Percentiles rank a stretch among this genome's conserved stretches.
Conservation (phyloP, 1,284 basidiomycete species). For the Marasmius sp. region DNA sequence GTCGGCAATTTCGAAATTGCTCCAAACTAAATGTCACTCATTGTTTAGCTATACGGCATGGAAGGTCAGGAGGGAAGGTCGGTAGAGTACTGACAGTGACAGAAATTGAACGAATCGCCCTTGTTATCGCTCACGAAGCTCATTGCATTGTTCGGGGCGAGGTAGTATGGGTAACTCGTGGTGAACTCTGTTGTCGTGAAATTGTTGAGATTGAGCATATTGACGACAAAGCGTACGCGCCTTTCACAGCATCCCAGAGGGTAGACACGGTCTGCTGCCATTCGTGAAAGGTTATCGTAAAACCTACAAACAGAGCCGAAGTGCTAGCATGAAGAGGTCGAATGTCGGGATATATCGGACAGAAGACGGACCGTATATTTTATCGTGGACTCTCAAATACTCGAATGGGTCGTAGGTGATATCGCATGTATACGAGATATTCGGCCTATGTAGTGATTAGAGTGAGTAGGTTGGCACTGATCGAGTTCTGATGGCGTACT, state of each 20-base stretch:
- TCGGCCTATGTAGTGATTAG: constrained; percentile 41
- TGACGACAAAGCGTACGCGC: constrained; percentile 29
- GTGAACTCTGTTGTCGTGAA: constrained; percentile 58
- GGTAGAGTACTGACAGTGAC: constrained; percentile 62
- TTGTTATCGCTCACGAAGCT: constrained; percentile 74
- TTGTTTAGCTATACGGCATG: not conserved
- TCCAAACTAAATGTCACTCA: constrained; percentile 60
- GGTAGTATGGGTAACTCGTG: constrained; percentile 60
- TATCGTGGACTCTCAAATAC: constrained; percentile 74
- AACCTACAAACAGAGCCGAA: constrained; percentile 43
- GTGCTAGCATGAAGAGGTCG: not conserved
- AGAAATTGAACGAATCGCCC: constrained; percentile 74
- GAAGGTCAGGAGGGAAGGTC: not conserved
- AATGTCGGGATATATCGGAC: not conserved
- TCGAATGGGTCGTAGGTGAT: constrained; percentile 74
- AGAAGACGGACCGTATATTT: constrained; percentile 52
- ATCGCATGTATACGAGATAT: constrained; percentile 75
- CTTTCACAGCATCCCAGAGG: constrained; percentile 71
- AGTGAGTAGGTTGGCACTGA: not conserved
- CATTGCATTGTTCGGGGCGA: constrained; percentile 73
- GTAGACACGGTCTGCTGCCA: constrained; percentile 79
- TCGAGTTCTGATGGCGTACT: constrained; percentile 31
- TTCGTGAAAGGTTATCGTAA: constrained; percentile 78
- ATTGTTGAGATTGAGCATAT: not conserved
- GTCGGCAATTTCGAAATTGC: constrained; percentile 84